A percentile compares a stretch with the other conserved stretches of the same genome.
These are phyloP conservation scores for Nidula niveotomentosa DNA, from an alignment of 1,284 basidiomycete genomes.

Conservation along the genomic window DNA sequence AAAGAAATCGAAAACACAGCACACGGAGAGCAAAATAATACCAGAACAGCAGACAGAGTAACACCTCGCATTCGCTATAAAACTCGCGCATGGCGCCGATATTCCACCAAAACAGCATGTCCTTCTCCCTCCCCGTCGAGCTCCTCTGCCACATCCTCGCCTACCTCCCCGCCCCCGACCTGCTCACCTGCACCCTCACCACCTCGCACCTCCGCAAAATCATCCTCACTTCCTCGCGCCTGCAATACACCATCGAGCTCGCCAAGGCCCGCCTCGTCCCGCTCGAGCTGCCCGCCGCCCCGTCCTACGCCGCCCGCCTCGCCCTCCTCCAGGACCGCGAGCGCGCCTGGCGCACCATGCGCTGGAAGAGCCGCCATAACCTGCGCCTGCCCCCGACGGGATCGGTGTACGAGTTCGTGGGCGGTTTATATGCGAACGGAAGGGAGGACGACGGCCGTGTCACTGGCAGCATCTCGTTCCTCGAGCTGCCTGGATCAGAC, in stretches of 20 bases:
- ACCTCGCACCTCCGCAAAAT: constrained; percentile 34
- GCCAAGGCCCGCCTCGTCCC: constrained; percentile 39
- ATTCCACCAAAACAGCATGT: constrained; percentile 11
- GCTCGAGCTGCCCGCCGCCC: constrained; percentile 21
- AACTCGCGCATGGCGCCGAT: not conserved
- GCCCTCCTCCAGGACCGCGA: constrained; percentile 39
- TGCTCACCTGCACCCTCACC: constrained; percentile 34
- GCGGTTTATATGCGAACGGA: constrained; percentile 47
- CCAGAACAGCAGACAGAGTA: too few relatives aligned
- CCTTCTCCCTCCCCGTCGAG: constrained; percentile 36
- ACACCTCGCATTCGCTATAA: too few relatives aligned
- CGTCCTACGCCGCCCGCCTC: constrained; percentile 33
- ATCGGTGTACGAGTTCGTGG: constrained; percentile 49
- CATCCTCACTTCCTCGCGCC: constrained; percentile 36
- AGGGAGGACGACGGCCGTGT: constrained; percentile 37
- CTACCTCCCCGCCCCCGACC: constrained; percentile 33
- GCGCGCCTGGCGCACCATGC: constrained; percentile 39
- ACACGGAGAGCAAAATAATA: too few relatives aligned
- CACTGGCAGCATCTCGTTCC: constrained; percentile 42
- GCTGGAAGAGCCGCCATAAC: constrained; percentile 33
- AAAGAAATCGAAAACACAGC: too few relatives aligned
- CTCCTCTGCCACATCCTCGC: constrained; percentile 38
- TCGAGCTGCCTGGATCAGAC: constrained; percentile 36
- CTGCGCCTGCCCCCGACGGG: constrained; percentile 41
- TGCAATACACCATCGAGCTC: constrained; percentile 48